Base-by-base conservation (phyloP, 306 rosid genomes). In the Castanea crenata region DNA sequence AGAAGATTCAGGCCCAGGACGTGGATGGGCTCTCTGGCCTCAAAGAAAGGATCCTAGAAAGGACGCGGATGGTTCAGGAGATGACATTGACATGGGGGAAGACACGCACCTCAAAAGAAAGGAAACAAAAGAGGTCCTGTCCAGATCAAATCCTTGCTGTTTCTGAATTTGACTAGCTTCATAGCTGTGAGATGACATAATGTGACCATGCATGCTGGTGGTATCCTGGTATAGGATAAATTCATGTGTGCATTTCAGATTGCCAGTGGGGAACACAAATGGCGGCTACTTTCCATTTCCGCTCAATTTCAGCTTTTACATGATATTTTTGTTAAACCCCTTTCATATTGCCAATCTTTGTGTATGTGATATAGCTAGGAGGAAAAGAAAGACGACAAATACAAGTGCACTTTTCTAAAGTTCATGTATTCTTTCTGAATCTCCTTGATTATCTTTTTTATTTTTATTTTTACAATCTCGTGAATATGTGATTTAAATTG, bases 111-210 rank as follows among this genome's bases (percentile, higher is more conserved):
- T 41, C 11, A 41, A 41, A 41, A 41, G 46, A 41, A 41, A 41
- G 46, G 46, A 41, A 41, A 8, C 46, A 7, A 8, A 41, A 8
- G 12, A 41, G 46, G 12, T 41, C 46, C 46, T 38, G 10, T 38
- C 46, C 46, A 38, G 46, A 38, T 38, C 46, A 38, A 38, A 41
- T 41, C 46, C 46, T 41, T 86, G 88, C 82, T 85, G 91, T 78
- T 79, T 88, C 74, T 88, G 75, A 85, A 61, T 41, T 65, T 9
- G 74, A 68, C 5, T 55, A 52, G 35, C 20, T 34, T 58, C n/a
- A 54, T 68, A 57, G 25, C 55, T 20, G 72, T 35, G 55, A 38
- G 72, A 75, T 74, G 44, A 12, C 32, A 59, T 19, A 2, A 79
- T 27, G 18, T 21, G 75, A 34, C 4, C 19, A 56, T 25, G 32